These are phyloP conservation scores for Curvularia hawaiiensis DNA, from an alignment of 2,329 filamentous ascomycete genomes.

Conservation along the genomic window DNA sequence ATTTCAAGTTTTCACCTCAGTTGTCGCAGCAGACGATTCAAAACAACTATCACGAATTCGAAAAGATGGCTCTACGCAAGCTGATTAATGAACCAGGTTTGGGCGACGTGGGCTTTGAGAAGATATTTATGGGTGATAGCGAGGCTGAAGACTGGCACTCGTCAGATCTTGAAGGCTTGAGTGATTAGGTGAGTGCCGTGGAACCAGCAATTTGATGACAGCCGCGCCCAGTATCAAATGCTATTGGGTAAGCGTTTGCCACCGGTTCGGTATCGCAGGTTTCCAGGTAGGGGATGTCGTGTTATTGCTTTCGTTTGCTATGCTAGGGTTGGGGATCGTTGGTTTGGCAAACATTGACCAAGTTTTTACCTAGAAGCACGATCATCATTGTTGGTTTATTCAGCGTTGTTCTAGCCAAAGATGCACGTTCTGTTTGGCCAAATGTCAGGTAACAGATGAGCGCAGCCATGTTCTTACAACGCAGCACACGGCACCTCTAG, in stretches of 20 bases:
- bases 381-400: neutral
- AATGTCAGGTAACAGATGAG: neutral
- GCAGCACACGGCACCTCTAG: too few relatives aligned
- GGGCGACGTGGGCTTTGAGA: slow-evolving; percentile 25
- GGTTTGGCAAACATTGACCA: neutral
- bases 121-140: slow-evolving; percentile 23
- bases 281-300: neutral
- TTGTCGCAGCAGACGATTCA: slow-evolving; percentile 21
- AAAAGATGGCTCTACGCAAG: slow-evolving; percentile 10
- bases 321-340: neutral
- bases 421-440: neutral
- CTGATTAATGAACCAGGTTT: slow-evolving; percentile 8
- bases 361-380: neutral
- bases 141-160: slow-evolving; percentile 9
- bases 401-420: neutral
- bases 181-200: slow-evolving; percentile 9
- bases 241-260: neutral
- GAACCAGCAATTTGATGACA: neutral
- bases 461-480: neutral
- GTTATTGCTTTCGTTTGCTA: neutral
- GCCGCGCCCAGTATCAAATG: neutral
- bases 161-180: slow-evolving; percentile 1
- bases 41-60: slow-evolving; percentile 24
- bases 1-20: neutral
- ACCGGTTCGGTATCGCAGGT: neutral